Conservation (phyloP, 2,329 filamentous ascomycete species). For the Monilinia aucupariae region DNA sequence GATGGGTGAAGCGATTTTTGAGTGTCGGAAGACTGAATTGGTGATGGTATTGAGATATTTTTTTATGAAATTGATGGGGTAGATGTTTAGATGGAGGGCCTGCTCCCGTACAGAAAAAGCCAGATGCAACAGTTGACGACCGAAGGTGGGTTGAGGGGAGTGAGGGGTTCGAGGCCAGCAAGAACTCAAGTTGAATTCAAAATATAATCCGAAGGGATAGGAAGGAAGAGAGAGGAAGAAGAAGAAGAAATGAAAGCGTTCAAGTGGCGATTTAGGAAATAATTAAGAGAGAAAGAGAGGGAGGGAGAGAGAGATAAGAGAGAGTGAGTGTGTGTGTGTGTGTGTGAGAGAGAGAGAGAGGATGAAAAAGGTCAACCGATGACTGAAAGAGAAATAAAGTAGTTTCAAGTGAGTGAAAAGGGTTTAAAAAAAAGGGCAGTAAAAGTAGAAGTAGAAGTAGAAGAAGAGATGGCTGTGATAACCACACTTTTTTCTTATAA, state of each 20-base stretch:
- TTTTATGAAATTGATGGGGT: slow-evolving; percentile 10
- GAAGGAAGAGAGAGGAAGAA: not conserved
- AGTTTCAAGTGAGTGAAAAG: not conserved
- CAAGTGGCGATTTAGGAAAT: no score
- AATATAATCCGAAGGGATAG: not conserved
- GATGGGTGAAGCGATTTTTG: slow-evolving; percentile 30
- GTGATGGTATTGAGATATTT: not conserved
- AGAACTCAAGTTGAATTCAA: slow-evolving; percentile 28
- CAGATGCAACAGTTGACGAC: slow-evolving; percentile 35
- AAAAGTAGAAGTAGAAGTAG: not conserved
- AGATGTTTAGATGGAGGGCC: slow-evolving; percentile 28
- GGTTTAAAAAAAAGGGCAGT: not conserved
- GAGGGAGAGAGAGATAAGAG: no score
- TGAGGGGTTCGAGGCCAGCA: slow-evolving; percentile 36
- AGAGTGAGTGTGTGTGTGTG: no score
- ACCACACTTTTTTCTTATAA: not conserved
- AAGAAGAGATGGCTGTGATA: not conserved
- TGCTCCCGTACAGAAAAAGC: slow-evolving; percentile 35
- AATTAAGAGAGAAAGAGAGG: not conserved
- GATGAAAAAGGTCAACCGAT: not conserved
- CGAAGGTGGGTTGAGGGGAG: slow-evolving; percentile 23
- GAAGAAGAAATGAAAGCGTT: not conserved
- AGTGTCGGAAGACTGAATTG: slow-evolving; percentile 19
- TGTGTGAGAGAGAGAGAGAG: slow-evolving; percentile 8
- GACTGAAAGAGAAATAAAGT: not conserved